Evolutionary conservation across 1,284 basidiomycete species (phyloP), one percentile per base, ranked within the genome.

Genomic region (Afroboletus lepidellus): DNA sequence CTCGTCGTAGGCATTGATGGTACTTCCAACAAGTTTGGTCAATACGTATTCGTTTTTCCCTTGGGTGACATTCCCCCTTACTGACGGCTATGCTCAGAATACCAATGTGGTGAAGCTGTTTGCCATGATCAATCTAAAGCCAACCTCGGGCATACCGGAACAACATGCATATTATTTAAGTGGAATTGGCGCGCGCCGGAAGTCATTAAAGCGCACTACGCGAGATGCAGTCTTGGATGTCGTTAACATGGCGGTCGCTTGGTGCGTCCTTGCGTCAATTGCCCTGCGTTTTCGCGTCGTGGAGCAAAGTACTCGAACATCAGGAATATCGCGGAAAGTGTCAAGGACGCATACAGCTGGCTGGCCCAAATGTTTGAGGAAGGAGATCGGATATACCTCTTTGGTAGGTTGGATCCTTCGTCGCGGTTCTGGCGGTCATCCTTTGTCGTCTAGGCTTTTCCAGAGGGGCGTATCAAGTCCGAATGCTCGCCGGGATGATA

Each of bases 131-230:
- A n/a, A n/a, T n/a, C n/a, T 34, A 51, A 52, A 30, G 50, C 51
- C 30, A 46, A n/a, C 16, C 30, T 5, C n/a, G n/a, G n/a, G n/a
- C n/a, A n/a, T n/a, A n/a, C 53, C 55, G 5, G 54, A 57, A 8
- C 72, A 73, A 47, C 57, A 66, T 32, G 66, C 63, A 7, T 74
- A 69, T 54, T 77, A 77, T 46, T 74, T 70, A 46, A 75, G 74
- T 42, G 76, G 73, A 1, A 69, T 74, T 23, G 72, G 75, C 5
- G 74, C 72, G 6, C 70, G 69, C n/a, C 70, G 68, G 0, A 65
- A 61, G 38, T 54, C 21, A 43, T 61, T 2, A 23, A 59, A 24
- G 39, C 67, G 2, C 57, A 54, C 50, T 59, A 25, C 2, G 64
- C 23, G 43, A 42, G 53, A 44, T 57, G 48, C 51, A 2, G 30